These are phyloP conservation scores for Fusarium oxysporum DNA, from an alignment of 2,329 filamentous ascomycete species.

Conservation along the genomic window DNA sequence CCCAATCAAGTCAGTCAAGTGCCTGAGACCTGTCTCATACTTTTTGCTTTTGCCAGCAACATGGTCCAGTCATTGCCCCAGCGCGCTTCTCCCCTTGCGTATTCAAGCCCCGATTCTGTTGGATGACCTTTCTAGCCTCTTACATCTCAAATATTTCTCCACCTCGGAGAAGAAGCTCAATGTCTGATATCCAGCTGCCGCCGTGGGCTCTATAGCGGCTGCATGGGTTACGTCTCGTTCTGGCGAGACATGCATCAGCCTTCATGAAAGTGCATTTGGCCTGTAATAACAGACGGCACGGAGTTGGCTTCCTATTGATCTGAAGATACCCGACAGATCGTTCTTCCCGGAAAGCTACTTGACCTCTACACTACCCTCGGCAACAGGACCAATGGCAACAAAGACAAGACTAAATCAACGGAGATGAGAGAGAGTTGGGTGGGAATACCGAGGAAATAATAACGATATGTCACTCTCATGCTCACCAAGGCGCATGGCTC, in stretches of 20 bases:
- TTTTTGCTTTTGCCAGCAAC: conserved; percentile 26
- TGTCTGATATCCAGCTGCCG: conserved; percentile 1
- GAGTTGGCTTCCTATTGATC: conserved; percentile 6
- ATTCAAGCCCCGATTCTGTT: conserved; percentile 10
- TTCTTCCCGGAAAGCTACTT: conserved; percentile 19
- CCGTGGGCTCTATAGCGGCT: conserved; percentile 24
- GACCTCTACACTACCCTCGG: conserved; percentile 17
- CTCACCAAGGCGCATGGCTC: not conserved
- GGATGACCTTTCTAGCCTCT: not conserved
- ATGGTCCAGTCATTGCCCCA: conserved; percentile 1
- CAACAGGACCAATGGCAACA: conserved; percentile 9
- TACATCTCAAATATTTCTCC: conserved; percentile 13
- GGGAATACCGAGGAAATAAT: conserved; percentile 30
- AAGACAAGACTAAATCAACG: not conserved
- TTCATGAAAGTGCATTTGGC: conserved; percentile 13
- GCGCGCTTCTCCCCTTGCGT: conserved; percentile 27
- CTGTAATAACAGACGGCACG: not conserved
- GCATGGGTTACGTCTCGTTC: conserved; percentile 12
- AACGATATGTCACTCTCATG: conserved; percentile 10
- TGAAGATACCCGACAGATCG: conserved; percentile 17
- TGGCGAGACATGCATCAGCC: conserved; percentile 39
- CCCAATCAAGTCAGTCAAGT: conserved; percentile 33
- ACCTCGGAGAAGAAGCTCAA: conserved; percentile 15
- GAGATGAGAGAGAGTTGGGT: conserved; percentile 16
- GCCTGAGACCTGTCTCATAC: conserved; percentile 27